phyloP scores from a whole-genome alignment of 768 basidiomycete genomes.

The Amanita polypyramis region DNA sequence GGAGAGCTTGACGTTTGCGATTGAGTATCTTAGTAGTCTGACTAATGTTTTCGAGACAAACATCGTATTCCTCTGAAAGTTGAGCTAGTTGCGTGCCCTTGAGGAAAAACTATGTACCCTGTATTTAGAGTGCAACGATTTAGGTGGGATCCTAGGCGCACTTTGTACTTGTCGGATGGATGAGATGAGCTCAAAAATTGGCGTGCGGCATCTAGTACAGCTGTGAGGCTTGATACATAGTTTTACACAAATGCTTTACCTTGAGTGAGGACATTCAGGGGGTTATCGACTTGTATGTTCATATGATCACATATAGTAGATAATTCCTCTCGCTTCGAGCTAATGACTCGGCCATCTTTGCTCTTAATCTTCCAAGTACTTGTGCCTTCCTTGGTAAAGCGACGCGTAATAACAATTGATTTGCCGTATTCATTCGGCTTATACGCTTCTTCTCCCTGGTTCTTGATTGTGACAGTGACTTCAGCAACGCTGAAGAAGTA shows the following conservation, averaged over 20 bases:
- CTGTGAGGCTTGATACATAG: constrained; percentile 11
- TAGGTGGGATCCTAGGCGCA: constrained; percentile 20
- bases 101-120: constrained; percentile 69
- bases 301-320: constrained; percentile 88
- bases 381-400: constrained; percentile 65
- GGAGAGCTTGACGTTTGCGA: constrained; percentile 68
- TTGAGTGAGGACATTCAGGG: constrained; percentile 90
- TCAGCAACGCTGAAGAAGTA: constrained; percentile 44
- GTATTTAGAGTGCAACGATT: constrained; percentile 1
- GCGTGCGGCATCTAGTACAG: constrained; percentile 45
- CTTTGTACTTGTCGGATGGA: constrained; percentile 83
- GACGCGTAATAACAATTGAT: constrained; percentile 75
- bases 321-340: constrained; percentile 75
- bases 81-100: constrained; percentile 86
- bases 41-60: constrained; percentile 61
- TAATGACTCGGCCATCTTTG: constrained; percentile 54
- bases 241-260: constrained; percentile 28
- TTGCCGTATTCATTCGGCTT: constrained; percentile 78
- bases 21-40: constrained; percentile 54
- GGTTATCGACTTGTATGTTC: constrained; percentile 96
- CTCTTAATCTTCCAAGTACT: constrained; percentile 78
- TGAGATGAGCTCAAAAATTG: constrained; percentile 82
- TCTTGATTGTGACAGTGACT: constrained; percentile 77
- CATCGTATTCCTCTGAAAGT: constrained; percentile 79
- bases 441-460: constrained; percentile 86